Percentiles rank a stretch among this genome's conserved stretches.
phyloP scores from a whole-genome alignment of 2,329 filamentous ascomycete species.

The Cordyceps cateniannulata region DNA sequence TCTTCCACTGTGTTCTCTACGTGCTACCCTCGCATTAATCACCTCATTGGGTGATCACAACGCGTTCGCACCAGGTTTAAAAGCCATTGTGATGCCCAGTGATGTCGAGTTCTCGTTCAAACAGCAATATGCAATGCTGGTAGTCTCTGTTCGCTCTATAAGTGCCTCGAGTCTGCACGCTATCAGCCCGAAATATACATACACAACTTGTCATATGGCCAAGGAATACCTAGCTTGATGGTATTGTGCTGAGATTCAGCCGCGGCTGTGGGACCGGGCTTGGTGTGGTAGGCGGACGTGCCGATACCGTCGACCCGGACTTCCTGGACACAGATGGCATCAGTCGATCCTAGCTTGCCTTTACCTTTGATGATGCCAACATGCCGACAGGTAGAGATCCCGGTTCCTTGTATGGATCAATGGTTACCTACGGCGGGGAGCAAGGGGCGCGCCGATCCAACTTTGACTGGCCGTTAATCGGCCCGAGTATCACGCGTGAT shows the following conservation, averaged over 20 bases:
- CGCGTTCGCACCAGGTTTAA: no score
- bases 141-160: no score
- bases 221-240: no score
- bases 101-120: no score
- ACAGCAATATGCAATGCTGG: no score
- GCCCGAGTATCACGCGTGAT: neutral
- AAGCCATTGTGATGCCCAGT: no score
- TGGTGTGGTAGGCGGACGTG: neutral
- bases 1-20: no score
- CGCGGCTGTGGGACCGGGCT: neutral
- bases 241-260: neutral
- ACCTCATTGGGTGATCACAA: no score
- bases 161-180: no score
- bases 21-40: no score
- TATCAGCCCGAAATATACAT: no score
- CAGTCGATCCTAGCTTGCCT: neutral
- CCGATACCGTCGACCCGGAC: neutral
- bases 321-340: neutral
- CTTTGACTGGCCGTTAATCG: neutral
- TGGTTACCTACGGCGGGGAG: neutral
- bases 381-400: neutral
- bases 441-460: neutral
- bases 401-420: neutral
- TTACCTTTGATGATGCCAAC: neutral
- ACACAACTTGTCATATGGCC: no score